Conservation (phyloP, 2,329 filamentous ascomycete genomes). For the Aspergillus sp. region DNA sequence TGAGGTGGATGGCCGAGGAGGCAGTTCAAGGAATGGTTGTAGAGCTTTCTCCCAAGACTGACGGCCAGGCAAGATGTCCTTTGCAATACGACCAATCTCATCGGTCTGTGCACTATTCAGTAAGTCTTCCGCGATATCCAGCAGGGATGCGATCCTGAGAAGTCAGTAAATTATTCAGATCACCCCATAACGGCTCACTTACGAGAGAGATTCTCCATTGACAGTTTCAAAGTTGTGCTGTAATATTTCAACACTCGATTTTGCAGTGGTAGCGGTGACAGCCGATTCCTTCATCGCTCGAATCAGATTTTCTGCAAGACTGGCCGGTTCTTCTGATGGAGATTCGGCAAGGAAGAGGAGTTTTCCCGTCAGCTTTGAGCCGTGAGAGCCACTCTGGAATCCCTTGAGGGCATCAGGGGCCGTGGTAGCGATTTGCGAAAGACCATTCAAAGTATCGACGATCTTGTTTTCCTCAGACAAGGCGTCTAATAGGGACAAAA, state of each 20-base stretch:
- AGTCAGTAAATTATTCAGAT: slow-evolving; percentile 19
- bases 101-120: slow-evolving; percentile 33
- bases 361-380: slow-evolving; percentile 50
- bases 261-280: slow-evolving; percentile 39
- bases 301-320: slow-evolving; percentile 35
- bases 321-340: slow-evolving; percentile 49
- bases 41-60: slow-evolving; percentile 66
- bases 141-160: slow-evolving; percentile 54
- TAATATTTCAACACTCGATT: slow-evolving; percentile 52
- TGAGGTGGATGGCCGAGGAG: slow-evolving; percentile 58
- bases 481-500: slow-evolving; percentile 38
- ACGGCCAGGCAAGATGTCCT: slow-evolving; percentile 60
- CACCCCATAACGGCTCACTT: slow-evolving; percentile 20
- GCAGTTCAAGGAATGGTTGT: slow-evolving; percentile 45
- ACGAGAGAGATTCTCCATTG: slow-evolving; percentile 44
- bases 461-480: slow-evolving; percentile 38
- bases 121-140: slow-evolving; percentile 52
- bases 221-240: slow-evolving; percentile 50
- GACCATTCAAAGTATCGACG: slow-evolving; percentile 40
- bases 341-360: slow-evolving; percentile 55
- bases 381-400: slow-evolving; percentile 45
- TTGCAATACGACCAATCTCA: slow-evolving; percentile 24
- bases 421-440: slow-evolving; percentile 43
- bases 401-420: slow-evolving; percentile 40
- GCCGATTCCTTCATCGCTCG: slow-evolving; percentile 32